These are phyloP conservation scores for Fusarium redolens DNA, from an alignment of 2,329 filamentous ascomycete genomes.

Conservation along the genomic window DNA sequence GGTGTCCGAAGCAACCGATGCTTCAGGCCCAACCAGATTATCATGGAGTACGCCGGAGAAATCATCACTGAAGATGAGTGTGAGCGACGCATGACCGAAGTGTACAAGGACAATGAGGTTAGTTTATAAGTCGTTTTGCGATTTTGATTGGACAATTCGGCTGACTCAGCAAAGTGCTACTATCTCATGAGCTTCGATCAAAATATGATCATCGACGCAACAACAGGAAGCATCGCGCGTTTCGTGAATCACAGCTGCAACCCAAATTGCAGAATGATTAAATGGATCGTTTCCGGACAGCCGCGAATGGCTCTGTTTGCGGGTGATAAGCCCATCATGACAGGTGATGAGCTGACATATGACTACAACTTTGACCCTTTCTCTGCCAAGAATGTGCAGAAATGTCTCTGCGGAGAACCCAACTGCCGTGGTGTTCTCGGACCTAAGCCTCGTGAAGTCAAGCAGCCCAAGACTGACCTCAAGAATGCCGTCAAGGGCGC, in stretches of 20 bases:
- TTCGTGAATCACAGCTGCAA: constrained; percentile 99
- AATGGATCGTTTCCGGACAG: constrained; percentile 94
- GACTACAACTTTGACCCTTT: constrained; percentile 83
- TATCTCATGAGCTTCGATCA: constrained; percentile 99
- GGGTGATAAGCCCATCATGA: constrained; percentile 88
- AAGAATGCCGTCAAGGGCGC: constrained; percentile 54
- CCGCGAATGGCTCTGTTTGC: constrained; percentile 98
- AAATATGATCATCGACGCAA: constrained; percentile 98
- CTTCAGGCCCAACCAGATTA: constrained; percentile 91
- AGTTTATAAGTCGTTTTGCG: constrained; percentile 45
- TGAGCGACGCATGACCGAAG: constrained; percentile 90
- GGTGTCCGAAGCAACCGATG: constrained; percentile 91
- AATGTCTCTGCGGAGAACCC: constrained; percentile 70
- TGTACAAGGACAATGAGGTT: constrained; percentile 94
- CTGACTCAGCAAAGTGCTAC: constrained; percentile 77
- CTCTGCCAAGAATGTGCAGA: constrained; percentile 75
- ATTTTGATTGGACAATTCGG: constrained; percentile 1
- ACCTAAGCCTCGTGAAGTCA: constrained; percentile 69
- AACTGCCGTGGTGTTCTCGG: constrained; percentile 75
- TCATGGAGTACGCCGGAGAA: constrained; percentile 97
- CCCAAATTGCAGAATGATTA: constrained; percentile 97
- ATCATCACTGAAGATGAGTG: constrained; percentile 97
- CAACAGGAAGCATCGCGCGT: constrained; percentile 92
- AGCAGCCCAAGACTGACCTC: constrained; percentile 58
- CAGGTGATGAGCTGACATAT: constrained; percentile 95